Conservation (phyloP, 495 filamentous ascomycete genomes). For the Glarea lozoyensis region DNA sequence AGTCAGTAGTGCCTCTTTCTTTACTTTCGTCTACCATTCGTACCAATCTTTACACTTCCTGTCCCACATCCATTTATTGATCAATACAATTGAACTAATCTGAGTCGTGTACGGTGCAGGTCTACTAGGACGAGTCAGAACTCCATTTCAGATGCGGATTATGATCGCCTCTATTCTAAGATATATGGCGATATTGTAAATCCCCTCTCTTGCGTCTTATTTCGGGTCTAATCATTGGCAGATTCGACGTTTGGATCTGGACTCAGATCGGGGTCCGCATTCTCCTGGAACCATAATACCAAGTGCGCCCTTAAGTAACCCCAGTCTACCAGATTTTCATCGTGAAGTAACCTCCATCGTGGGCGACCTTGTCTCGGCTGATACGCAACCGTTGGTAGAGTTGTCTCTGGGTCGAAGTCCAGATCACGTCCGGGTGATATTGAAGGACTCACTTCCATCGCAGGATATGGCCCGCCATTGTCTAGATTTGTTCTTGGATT, state of each 20-base stretch:
- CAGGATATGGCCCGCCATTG: constrained; percentile 7
- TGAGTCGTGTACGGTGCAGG: too few species aligned
- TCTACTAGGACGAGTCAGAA: constrained; percentile 5
- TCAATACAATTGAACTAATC: too few species aligned
- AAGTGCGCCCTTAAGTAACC: constrained; percentile 2
- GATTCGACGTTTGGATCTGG: constrained; percentile 9
- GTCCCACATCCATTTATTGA: background rate
- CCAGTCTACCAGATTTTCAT: constrained; percentile 8
- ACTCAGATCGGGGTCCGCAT: background rate
- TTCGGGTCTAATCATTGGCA: constrained; percentile 3
- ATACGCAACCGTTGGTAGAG: constrained; percentile 3
- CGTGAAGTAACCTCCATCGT: constrained; percentile 10
- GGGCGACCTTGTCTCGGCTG: constrained; percentile 1
- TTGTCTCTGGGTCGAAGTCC: constrained; percentile 5
- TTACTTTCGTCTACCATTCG: constrained; percentile 4
- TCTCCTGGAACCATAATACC: background rate
- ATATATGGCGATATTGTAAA: constrained; percentile 10
- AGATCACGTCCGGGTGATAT: constrained; percentile 9
- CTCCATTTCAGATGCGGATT: constrained; percentile 10
- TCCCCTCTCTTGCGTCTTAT: background rate
- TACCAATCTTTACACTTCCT: constrained; percentile 3
- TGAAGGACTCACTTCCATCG: constrained; percentile 10
- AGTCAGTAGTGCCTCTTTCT: constrained; percentile 2
- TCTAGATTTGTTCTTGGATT: constrained; percentile 11
- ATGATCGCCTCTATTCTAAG: constrained; percentile 10